phyloP scores from a whole-genome alignment of 768 basidiomycete species.

The Tylopilus balloui region DNA sequence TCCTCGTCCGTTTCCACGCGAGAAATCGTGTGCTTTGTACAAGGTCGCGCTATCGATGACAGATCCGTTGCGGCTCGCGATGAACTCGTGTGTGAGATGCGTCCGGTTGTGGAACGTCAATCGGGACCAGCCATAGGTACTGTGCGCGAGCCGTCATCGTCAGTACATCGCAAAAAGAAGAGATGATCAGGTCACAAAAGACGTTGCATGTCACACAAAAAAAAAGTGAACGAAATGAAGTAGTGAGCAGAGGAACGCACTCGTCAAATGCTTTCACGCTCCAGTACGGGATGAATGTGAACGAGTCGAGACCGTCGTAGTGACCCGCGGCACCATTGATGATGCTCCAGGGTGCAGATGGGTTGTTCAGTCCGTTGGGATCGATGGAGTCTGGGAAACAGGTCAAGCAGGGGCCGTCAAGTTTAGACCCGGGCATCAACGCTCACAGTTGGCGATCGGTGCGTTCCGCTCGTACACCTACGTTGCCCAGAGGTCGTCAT shows the following conservation, averaged over 20 bases:
- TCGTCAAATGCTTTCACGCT: slow-evolving; percentile 5
- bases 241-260: slow-evolving; percentile 5
- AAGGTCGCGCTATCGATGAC: slow-evolving; percentile 22
- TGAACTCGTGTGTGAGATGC: slow-evolving; percentile 28
- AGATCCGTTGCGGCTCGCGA: slow-evolving; percentile 28
- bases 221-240: neutral
- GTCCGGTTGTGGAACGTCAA: slow-evolving; percentile 30
- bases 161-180: no score
- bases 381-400: slow-evolving; percentile 12
- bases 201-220: no score
- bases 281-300: slow-evolving; percentile 2
- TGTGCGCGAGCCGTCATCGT: neutral
- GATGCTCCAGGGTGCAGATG: slow-evolving; percentile 24
- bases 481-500: neutral
- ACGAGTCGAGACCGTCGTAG: slow-evolving; percentile 24
- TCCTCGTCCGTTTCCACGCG: neutral
- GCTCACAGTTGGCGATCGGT: slow-evolving; percentile 24
- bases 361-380: slow-evolving; percentile 25
- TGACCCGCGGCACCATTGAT: slow-evolving; percentile 27
- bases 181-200: no score
- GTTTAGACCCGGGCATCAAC: no score
- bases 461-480: slow-evolving; percentile 26
- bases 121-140: slow-evolving; percentile 28
- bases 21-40: slow-evolving; percentile 23
- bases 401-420: no score